Evolutionary conservation across 345 rosid species (phyloP).

Genomic region (Populus alba): DNA sequence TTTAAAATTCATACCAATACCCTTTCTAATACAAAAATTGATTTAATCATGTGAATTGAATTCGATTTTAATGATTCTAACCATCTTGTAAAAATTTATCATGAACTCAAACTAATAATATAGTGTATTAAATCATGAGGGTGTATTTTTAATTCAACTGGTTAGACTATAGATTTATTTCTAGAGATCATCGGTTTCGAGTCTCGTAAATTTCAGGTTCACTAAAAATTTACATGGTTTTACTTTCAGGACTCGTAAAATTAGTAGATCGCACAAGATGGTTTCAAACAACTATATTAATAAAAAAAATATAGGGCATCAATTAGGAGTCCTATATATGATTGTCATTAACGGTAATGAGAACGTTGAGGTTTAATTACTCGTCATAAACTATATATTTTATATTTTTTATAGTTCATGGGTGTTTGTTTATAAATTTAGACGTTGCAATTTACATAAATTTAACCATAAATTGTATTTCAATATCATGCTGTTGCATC

Average conservation of each 20-base stretch:
- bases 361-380: no score
- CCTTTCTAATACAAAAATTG: neutral
- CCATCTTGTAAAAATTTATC: no score
- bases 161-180: fast-evolving
- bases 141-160: fast-evolving
- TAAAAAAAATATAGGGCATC: no score
- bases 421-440: neutral
- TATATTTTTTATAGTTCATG: neutral
- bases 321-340: no score
- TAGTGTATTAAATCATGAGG: fast-evolving
- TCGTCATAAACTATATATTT: no score
- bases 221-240: fast-evolving
- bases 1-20: neutral
- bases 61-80: no score
- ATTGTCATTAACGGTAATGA: neutral
- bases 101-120: no score
- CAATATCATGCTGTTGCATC: no score
- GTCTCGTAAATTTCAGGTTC: no score
- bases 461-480: neutral
- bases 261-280: fast-evolving
- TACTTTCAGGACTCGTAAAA: fast-evolving
- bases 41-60: neutral
- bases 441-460: neutral
- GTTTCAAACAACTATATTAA: fast-evolving
- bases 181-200: fast-evolving